phyloP scores from a whole-genome alignment of 1,284 basidiomycete genomes.

The Malassezia slooffiae region DNA sequence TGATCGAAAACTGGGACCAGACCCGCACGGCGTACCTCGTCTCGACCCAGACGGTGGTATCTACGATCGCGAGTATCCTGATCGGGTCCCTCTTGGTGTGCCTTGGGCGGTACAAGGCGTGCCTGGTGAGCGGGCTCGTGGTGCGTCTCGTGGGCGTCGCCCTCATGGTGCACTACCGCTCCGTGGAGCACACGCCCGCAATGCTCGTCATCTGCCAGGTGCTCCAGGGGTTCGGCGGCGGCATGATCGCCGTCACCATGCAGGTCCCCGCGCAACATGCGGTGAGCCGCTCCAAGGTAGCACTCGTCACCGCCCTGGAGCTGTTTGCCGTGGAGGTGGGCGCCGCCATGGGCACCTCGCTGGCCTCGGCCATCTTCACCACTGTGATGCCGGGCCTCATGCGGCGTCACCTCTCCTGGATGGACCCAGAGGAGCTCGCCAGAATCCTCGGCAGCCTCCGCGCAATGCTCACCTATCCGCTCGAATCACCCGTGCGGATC shows the following conservation, averaged over 20 bases:
- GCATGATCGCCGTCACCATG: constrained; percentile 59
- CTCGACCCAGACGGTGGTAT: constrained; percentile 52
- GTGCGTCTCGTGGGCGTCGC: constrained; percentile 59
- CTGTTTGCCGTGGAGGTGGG: constrained; percentile 70
- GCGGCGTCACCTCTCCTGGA: constrained; percentile 50
- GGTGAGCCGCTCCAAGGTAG: constrained; percentile 64
- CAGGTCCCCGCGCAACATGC: constrained; percentile 69
- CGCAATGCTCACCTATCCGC: constrained; percentile 42
- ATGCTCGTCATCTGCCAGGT: constrained; percentile 52
- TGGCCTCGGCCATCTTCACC: constrained; percentile 55
- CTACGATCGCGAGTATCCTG: constrained; percentile 58
- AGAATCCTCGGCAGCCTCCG: constrained; percentile 38
- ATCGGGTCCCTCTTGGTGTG: constrained; percentile 50
- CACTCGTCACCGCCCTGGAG: constrained; percentile 68
- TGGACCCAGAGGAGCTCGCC: constrained; percentile 33
- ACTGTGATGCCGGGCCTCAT: constrained; percentile 57
- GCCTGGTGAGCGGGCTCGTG: constrained; percentile 58
- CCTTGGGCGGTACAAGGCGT: constrained; percentile 58
- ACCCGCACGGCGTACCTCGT: constrained; percentile 41
- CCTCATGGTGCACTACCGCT: constrained; percentile 51
- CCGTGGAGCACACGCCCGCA: constrained; percentile 54
- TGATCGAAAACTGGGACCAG: constrained; percentile 42
- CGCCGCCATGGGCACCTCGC: constrained; percentile 59
- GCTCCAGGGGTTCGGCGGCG: constrained; percentile 67
- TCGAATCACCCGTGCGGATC: constrained; percentile 29